Evolutionary conservation across 1,284 basidiomycete species (phyloP).

Genomic region (Agroathelia rolfsii): DNA sequence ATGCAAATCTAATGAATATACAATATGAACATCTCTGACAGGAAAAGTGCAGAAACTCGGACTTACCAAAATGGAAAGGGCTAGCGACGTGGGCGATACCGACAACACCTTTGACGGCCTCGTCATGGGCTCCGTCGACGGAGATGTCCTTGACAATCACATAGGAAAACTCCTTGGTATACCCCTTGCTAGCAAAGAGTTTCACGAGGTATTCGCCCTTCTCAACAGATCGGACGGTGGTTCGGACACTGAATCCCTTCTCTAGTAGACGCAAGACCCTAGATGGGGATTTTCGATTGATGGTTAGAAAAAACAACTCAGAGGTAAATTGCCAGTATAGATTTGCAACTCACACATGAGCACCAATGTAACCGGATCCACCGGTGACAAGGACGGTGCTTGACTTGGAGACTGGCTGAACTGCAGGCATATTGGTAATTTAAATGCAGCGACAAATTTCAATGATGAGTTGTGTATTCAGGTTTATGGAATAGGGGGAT

Average conservation of each 20-base stretch:
- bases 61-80: slow-evolving; percentile 13
- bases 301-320: neutral
- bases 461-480: too few relatives aligned
- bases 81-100: slow-evolving; percentile 20
- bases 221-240: slow-evolving; percentile 29
- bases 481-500: too few relatives aligned
- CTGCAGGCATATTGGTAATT: slow-evolving; percentile 25
- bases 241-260: slow-evolving; percentile 27
- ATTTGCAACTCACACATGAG: too few relatives aligned
- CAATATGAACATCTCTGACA: neutral
- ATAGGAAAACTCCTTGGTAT: slow-evolving; percentile 33
- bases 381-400: slow-evolving; percentile 20
- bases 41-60: neutral
- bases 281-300: slow-evolving; percentile 15
- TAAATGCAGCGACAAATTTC: too few relatives aligned
- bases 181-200: slow-evolving; percentile 23
- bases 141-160: slow-evolving; percentile 36
- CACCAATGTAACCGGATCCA: slow-evolving; percentile 16
- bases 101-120: slow-evolving; percentile 22
- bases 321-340: neutral
- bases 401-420: slow-evolving; percentile 21
- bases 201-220: slow-evolving; percentile 30
- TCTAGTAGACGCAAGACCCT: slow-evolving; percentile 25
- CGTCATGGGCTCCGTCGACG: slow-evolving; percentile 24
- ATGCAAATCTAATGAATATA: too few relatives aligned